Percentiles rank a stretch among this genome's conserved stretches.
phyloP scores from a whole-genome alignment of 2,329 filamentous ascomycete genomes.

The Ascochyta rabiei region DNA sequence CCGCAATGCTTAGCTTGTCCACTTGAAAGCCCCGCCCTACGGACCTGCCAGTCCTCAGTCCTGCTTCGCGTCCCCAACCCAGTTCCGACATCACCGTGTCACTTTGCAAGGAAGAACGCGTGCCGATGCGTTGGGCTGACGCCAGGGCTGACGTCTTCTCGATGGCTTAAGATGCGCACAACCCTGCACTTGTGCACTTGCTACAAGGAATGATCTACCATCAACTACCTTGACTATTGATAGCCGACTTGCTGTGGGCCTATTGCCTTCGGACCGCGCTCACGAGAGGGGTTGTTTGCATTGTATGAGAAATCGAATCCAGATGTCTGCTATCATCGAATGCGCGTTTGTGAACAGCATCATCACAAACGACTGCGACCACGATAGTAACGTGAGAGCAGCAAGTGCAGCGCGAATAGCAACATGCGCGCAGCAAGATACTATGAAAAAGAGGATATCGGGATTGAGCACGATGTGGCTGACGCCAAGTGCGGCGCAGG shows the following conservation, averaged over 20 bases:
- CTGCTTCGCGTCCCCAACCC: slow-evolving; percentile 2
- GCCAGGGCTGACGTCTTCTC: neutral
- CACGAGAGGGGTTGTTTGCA: neutral
- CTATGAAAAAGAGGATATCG: slow-evolving; percentile 62
- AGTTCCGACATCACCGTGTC: slow-evolving; percentile 12
- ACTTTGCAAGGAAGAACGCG: neutral
- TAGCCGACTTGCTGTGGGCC: slow-evolving; percentile 10
- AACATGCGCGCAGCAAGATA: slow-evolving; percentile 62
- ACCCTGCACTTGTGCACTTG: neutral
- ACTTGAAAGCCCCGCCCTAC: neutral
- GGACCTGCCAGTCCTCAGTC: slow-evolving; percentile 8
- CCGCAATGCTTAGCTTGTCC: slow-evolving; percentile 13
- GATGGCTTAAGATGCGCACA: neutral
- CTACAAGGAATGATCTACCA: neutral
- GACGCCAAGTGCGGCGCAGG: slow-evolving; percentile 56
- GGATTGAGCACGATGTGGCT: slow-evolving; percentile 57
- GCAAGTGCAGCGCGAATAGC: neutral
- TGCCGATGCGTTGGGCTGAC: slow-evolving; percentile 6
- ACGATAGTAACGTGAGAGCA: neutral
- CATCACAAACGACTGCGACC: slow-evolving; percentile 19
- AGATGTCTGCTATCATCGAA: slow-evolving; percentile 37
- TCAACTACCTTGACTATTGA: neutral
- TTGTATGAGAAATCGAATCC: neutral
- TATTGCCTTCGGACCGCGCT: neutral
- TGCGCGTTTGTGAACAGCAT: slow-evolving; percentile 40